Base-by-base conservation (phyloP, 352 stramenopile species). In the Pythium periplocum region DNA sequence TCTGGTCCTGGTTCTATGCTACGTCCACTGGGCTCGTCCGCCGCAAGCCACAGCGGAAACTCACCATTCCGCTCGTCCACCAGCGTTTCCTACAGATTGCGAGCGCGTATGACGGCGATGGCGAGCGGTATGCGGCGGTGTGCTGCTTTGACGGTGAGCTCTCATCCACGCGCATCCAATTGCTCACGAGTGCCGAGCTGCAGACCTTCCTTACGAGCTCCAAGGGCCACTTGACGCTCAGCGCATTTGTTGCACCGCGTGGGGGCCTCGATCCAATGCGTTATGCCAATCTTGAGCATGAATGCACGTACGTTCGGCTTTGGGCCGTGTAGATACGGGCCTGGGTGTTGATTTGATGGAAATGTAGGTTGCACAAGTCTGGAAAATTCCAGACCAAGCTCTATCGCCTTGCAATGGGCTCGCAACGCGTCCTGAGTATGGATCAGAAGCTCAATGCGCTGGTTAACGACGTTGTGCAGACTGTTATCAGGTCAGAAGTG, bases 1-100 rank as follows among this genome's bases (percentile, higher is more conserved):
- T 93, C 51, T 87, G 76, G 75, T 79, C 74, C 8, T 90, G 82
- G 82, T 90, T 84, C 59, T 85, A 78, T 61, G 78, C 62, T 6
- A 77, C 61, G 41, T 59, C 50, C 4, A 56, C 64, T 51, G 79
- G 79, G 26, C 54, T 88, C 30, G 67, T 90, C 35, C 72, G 75
- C n/a, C 73, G 78, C 45, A 89, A 85, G 47, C 51, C 73, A 11
- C 66, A 75, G 53, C 66, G 65, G 6, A 82, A 84, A 61, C 68
- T 87, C 47, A 71, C 57, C 39, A 17, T 69, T 2, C 62, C 73
- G 11, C 45, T 66, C 38, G 68, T 93, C 9, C 48, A 66, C 39
- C 62, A 79, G 8, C 59, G 57, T 9, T 79, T 90, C 36, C 45
- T 61, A 5, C 59, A 66, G 4, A 56, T 72, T 26, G 68, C 73